Evolutionary conservation across 768 basidiomycete genomes (phyloP).

Genomic region (Pisolithus albus): DNA sequence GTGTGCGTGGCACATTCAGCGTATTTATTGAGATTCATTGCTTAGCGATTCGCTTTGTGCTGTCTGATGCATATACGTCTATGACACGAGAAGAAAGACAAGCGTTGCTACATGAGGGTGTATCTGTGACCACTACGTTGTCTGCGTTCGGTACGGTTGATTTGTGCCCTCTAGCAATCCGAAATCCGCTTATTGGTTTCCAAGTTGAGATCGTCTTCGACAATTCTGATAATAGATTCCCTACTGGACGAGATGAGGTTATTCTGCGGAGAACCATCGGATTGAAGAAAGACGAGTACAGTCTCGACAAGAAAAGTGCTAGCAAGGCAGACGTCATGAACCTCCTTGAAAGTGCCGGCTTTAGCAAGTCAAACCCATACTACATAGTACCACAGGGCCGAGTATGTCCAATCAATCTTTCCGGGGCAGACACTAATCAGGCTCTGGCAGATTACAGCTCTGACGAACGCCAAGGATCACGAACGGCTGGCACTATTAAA

Average conservation of each 20-base stretch:
- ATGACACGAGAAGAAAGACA: slow-evolving; percentile 92
- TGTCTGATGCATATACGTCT: slow-evolving; percentile 95
- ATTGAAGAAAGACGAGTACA: slow-evolving; percentile 97
- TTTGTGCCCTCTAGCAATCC: neutral
- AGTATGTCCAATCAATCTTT: slow-evolving; percentile 41
- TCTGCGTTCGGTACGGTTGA: slow-evolving; percentile 74
- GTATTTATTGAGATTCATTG: neutral
- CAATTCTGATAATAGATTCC: slow-evolving; percentile 90
- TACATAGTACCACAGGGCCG: slow-evolving; percentile 98
- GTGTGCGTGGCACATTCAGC: neutral
- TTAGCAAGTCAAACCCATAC: slow-evolving; percentile 97
- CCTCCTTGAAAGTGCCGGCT: slow-evolving; percentile 91
- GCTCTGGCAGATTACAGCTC: slow-evolving; percentile 69
- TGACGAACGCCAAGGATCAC: slow-evolving; percentile 95
- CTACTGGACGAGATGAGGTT: slow-evolving; percentile 83
- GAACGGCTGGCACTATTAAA: slow-evolving; percentile 93
- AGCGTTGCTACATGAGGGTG: slow-evolving; percentile 89
- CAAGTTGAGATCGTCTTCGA: slow-evolving; percentile 92
- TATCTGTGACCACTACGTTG: slow-evolving; percentile 79
- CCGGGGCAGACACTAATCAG: slow-evolving; percentile 5
- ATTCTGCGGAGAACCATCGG: slow-evolving; percentile 92
- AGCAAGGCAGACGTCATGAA: slow-evolving; percentile 98
- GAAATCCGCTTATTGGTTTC: neutral
- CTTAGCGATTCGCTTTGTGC: slow-evolving; percentile 90
- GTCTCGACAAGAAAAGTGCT: slow-evolving; percentile 89